Conservation (phyloP, 164 flowering plant species). For the Stephania japonica region DNA sequence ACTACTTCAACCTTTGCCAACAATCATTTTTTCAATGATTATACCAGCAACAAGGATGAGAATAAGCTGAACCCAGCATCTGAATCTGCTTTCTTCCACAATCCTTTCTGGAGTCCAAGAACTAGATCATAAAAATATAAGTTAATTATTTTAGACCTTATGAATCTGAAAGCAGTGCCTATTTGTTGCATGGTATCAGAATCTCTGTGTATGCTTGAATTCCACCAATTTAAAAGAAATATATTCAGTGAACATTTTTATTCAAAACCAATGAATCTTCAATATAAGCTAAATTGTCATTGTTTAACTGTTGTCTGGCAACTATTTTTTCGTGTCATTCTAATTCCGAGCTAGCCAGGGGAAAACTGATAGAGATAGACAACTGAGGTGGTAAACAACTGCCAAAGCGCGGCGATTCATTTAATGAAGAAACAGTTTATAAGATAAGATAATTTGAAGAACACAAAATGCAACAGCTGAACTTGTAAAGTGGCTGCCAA, state of each 20-base stretch:
- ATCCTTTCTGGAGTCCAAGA: conserved; percentile 39
- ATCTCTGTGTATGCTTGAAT: background rate
- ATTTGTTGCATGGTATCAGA: background rate
- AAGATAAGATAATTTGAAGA: background rate
- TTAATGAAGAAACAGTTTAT: background rate
- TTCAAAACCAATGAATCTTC: no score
- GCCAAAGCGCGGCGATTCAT: no score
- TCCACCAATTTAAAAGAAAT: background rate
- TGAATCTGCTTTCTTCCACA: conserved; percentile 28
- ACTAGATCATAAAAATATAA: conserved; percentile 13
- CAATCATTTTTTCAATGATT: conserved; percentile 26
- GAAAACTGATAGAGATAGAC: no score
- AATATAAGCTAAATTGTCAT: no score
- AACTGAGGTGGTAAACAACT: no score
- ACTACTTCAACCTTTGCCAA: background rate
- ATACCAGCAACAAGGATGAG: background rate
- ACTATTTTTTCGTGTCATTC: no score
- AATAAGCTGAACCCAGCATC: conserved; percentile 11
- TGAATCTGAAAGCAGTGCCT: background rate
- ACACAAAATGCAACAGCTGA: background rate
- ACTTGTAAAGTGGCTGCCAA: conserved; percentile 1
- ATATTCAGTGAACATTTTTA: background rate
- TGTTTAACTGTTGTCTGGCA: no score
- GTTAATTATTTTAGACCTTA: background rate
- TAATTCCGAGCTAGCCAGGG: no score